Base-by-base conservation (phyloP, 768 basidiomycete genomes). In the Tulasnella sp. region DNA sequence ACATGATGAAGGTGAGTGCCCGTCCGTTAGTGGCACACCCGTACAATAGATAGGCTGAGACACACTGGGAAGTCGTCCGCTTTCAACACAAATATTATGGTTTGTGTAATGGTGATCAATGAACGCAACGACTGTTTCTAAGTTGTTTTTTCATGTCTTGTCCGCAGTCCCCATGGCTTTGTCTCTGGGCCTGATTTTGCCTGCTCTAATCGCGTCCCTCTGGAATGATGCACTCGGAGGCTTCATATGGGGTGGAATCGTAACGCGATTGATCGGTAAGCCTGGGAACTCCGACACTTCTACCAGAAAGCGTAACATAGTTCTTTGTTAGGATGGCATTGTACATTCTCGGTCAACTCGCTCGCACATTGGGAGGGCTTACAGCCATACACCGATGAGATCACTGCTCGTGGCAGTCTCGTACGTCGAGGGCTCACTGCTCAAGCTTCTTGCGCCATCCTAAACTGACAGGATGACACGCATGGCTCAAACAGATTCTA, bases 321-420 rank as follows among this genome's bases (percentile, higher is more conserved):
- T 43, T 11, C 42, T 17, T 12, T 5, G 22, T 0, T 42, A 81
- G 82, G 83, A 25, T 86, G 84, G 83, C 83, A 85, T 65, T 82
- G 78, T 62, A 84, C 84, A 0, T 84, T 85, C 67, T 68, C 82
- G 2, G 78, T 85, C 45, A 86, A 85, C 62, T 85, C 82, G 82
- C 69, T 91, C 4, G 86, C 87, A 2, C 88, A 91, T 62, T 88
- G 83, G 83, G 78, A 86, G 15, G 88, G 88, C 8, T 66, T 87
- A 19, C 87, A 89, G 63, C 85, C 83, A 0, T 89, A 87, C 66
- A 82, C 85, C 2, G 84, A 87, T 63, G 87, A 89, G 64, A 79
- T 89, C 64, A 84, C 84, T 2, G 88, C 87, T 0, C 71, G 81
- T 65, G 83, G 85, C 11, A 88, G 82, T 66, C 66, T 86, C 29